Conservation (phyloP, 2,329 filamentous ascomycete genomes). For the Sporothrix pseudoabietina region DNA sequence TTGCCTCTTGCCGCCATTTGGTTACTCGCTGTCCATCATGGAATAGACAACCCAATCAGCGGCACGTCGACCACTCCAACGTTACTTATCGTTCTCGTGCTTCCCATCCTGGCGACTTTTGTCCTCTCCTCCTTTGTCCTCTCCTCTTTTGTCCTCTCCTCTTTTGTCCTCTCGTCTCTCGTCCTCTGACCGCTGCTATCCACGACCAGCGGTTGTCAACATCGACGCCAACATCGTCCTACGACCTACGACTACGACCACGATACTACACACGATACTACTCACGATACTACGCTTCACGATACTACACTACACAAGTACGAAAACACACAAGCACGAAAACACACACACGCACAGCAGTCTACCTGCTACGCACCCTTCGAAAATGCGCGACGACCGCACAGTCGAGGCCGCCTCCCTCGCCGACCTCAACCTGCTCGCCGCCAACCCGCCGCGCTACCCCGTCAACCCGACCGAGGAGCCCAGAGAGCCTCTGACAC, state of each 20-base stretch:
- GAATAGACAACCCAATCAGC: too few relatives aligned
- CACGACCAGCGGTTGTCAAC: background rate
- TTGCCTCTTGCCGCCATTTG: too few relatives aligned
- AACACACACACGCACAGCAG: background rate
- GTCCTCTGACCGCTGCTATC: background rate
- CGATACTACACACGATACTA: background rate
- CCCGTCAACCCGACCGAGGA: constrained; percentile 73
- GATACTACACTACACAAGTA: background rate
- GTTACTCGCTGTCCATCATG: too few relatives aligned
- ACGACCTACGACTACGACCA: background rate
- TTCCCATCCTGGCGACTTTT: too few relatives aligned
- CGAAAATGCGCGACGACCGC: background rate
- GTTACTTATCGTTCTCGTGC: background rate
- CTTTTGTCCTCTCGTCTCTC: background rate
- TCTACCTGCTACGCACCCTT: background rate
- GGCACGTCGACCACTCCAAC: background rate
- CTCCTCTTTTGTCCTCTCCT: too few relatives aligned
- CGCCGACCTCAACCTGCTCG: constrained; percentile 75
- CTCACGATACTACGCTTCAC: background rate
- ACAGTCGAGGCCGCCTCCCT: constrained; percentile 79
- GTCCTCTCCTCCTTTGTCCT: background rate
- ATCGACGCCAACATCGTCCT: background rate
- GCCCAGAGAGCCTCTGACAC: constrained; percentile 69
- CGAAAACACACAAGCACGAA: too few relatives aligned
- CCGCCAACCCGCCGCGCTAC: constrained; percentile 83